Evolutionary conservation across 169 alveolate species (phyloP).

Genomic region (Plasmodium cynomolgi): DNA sequence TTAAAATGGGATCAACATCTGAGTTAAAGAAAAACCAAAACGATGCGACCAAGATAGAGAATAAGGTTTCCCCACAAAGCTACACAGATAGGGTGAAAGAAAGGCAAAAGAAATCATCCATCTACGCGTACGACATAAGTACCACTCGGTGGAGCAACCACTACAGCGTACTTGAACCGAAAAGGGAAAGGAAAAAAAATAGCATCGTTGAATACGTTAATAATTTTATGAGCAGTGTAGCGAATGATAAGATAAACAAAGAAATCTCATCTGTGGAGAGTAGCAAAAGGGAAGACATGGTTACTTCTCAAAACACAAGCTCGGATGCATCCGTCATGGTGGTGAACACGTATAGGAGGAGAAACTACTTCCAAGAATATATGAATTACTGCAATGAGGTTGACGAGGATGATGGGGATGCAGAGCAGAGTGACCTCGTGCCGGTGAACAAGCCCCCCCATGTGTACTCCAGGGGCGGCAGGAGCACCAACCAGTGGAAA

Average conservation of each 20-base stretch:
- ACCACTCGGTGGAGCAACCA: neutral
- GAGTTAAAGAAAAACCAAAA: neutral
- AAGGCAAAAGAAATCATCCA: neutral
- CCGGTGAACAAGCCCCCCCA: neutral
- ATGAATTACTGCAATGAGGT: conserved; percentile 8
- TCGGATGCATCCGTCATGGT: neutral
- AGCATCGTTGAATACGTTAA: neutral
- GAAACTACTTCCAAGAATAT: conserved; percentile 29
- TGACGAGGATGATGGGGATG: neutral
- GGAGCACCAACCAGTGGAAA: neutral
- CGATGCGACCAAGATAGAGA: neutral
- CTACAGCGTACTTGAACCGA: neutral
- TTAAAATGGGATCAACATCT: neutral
- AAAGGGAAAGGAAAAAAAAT: neutral
- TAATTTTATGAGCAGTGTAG: neutral
- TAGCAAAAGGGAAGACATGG: neutral
- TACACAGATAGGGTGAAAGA: neutral
- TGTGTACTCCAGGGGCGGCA: neutral
- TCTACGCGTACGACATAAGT: neutral
- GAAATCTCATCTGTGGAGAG: neutral
- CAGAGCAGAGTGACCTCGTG: neutral
- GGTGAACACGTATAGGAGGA: neutral
- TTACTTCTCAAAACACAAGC: neutral
- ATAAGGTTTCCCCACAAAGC: neutral
- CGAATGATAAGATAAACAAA: neutral